These are phyloP conservation scores for Stagonosporopsis cucurbitacearum DNA, from an alignment of 2,329 filamentous ascomycete species.

Conservation along the genomic window DNA sequence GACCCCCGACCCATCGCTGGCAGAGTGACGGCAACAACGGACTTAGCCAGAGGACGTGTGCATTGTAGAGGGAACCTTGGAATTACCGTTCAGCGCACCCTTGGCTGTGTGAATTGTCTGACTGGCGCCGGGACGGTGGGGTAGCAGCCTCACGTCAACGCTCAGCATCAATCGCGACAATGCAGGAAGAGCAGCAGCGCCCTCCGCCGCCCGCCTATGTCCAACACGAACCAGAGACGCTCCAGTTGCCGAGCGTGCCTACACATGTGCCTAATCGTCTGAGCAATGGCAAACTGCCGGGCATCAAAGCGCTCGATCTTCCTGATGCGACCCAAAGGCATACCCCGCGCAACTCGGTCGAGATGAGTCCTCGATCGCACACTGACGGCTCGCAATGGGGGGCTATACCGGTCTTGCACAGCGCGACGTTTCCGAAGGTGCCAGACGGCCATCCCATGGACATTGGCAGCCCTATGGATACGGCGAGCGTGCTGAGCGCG, in stretches of 20 bases:
- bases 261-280: constrained; percentile 41
- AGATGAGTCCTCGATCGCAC: constrained; percentile 44
- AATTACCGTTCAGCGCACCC: background rate
- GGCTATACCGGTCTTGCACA: constrained; percentile 34
- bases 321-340: constrained; percentile 38
- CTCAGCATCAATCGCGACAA: constrained; percentile 13
- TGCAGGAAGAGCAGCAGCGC: constrained; percentile 45
- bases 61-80: background rate
- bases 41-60: constrained; percentile 1
- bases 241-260: constrained; percentile 53
- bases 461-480: constrained; percentile 54
- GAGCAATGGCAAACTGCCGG: constrained; percentile 48
- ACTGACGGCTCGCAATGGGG: constrained; percentile 35
- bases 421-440: constrained; percentile 40
- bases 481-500: constrained; percentile 52
- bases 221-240: constrained; percentile 50
- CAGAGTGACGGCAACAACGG: constrained; percentile 18
- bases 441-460: constrained; percentile 42
- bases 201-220: constrained; percentile 54
- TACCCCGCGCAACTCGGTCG: constrained; percentile 38
- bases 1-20: constrained; percentile 9
- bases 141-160: constrained; percentile 7
- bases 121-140: constrained; percentile 18
- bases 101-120: constrained; percentile 1
- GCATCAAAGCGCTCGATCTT: constrained; percentile 54